phyloP scores from a whole-genome alignment of 2,329 filamentous ascomycete species.

The Exserohilum turcica region DNA sequence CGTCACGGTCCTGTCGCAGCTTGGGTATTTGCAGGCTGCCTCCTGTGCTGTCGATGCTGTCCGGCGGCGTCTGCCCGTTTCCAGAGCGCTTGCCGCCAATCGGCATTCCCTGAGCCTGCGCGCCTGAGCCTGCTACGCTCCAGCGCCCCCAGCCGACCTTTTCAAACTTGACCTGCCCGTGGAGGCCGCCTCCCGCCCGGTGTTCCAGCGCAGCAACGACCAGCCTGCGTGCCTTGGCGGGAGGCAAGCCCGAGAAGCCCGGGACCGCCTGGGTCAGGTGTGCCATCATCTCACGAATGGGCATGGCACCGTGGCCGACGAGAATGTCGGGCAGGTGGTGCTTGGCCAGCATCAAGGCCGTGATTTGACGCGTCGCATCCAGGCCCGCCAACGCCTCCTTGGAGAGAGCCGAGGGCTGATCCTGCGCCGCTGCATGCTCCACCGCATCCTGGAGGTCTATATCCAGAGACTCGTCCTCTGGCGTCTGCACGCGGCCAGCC shows the following conservation, averaged over 20 bases:
- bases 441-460: conserved; percentile 78
- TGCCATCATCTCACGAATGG: conserved; percentile 94
- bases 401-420: conserved; percentile 52
- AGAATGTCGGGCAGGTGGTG: conserved; percentile 90
- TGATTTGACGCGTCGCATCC: conserved; percentile 83
- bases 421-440: conserved; percentile 56
- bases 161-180: conserved; percentile 81
- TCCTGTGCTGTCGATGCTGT: conserved; percentile 51
- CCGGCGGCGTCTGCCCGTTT: conserved; percentile 54
- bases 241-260: conserved; percentile 86
- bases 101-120: conserved; percentile 59
- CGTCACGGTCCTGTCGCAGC: conserved; percentile 40
- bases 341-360: conserved; percentile 81
- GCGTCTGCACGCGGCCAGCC: conserved; percentile 54
- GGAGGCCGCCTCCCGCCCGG: conserved; percentile 63
- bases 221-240: conserved; percentile 85
- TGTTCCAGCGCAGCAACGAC: conserved; percentile 93
- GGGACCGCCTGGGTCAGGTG: conserved; percentile 92
- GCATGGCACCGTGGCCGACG: conserved; percentile 84
- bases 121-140: conserved; percentile 63
- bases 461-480: conserved; percentile 68
- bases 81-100: conserved; percentile 44
- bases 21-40: conserved; percentile 56
- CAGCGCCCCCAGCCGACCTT: conserved; percentile 98
- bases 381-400: conserved; percentile 59